Base-by-base conservation (phyloP, 78 protist species). In the Emiliania huxleyi region DNA sequence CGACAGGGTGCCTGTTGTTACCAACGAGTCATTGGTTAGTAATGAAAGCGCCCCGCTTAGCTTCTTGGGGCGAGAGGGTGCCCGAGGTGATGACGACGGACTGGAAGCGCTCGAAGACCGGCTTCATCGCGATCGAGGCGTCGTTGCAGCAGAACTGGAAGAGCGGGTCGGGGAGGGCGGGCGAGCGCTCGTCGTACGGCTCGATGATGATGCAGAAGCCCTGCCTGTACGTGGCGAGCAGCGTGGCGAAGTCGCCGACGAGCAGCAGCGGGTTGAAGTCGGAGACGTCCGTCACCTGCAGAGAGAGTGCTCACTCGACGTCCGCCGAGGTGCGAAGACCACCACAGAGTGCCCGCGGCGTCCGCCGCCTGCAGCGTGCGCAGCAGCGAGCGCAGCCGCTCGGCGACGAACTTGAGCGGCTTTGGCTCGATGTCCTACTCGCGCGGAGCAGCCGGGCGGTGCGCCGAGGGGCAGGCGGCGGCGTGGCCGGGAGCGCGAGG, bases 61-160 rank as follows among this genome's bases (percentile, higher is more conserved):
- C n/a, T n/a, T n/a, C n/a, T n/a, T n/a, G n/a, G n/a, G 99, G 99
- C 15, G 99, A 97, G 2, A 99, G 93, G 0, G 99, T 99, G 44
- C 93, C 93, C 29, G 93, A 91, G 22, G 93, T 91, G 87, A 91
- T 91, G 37, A 91, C 55, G 2, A 96, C 75, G 29, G 75, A 62
- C 33, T 62, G 75, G 75, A 62, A 62, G 29, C 75, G 69, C 29
- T 93, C 98, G 25, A 98, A 96, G 25, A 98, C 97, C 43, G 98
- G 98, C 90, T 95, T 90, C 90, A 99, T 94, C 45, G 99, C 99
- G 2, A 99, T 62, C 1, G 98, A 96, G 0, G 99, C 98, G 48
- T 98, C 99, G 37, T 97, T 93, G 95, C 99, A 99, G 81, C 95
- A 37, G 21, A 94, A 62, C 69, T 90, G 93, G 56, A 97, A 91